Evolutionary conservation across 192 early-diverging fungal genomes (phyloP).

Genomic region (Rhizophagus clarus): DNA sequence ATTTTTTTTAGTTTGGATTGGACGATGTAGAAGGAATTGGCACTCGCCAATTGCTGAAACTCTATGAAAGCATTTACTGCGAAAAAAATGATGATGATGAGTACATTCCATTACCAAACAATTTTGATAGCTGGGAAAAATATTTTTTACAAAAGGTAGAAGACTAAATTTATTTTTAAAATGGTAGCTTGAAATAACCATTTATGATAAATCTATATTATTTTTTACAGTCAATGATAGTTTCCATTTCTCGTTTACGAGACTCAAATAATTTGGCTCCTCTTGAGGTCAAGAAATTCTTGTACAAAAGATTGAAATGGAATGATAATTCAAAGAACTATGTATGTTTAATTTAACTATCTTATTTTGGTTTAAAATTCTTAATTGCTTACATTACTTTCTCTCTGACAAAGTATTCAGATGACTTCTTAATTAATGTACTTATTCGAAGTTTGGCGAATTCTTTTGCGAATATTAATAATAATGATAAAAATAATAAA

Average conservation of each 20-base stretch:
- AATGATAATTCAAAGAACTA: constrained; percentile 87
- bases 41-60: constrained; percentile 70
- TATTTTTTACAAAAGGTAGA: constrained; percentile 86
- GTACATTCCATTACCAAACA: constrained; percentile 82
- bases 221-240: constrained; percentile 53
- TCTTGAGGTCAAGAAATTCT: constrained; percentile 57
- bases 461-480: neutral
- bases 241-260: constrained; percentile 74
- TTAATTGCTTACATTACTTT: neutral
- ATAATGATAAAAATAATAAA: too few relatives aligned
- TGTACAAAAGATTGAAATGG: constrained; percentile 80
- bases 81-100: constrained; percentile 40
- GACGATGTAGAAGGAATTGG: constrained; percentile 65
- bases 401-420: constrained; percentile 58
- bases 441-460: neutral
- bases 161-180: too few relatives aligned
- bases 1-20: constrained; percentile 49
- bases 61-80: constrained; percentile 77
- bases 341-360: neutral
- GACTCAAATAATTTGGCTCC: constrained; percentile 66
- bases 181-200: neutral
- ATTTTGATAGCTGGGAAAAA: constrained; percentile 84
- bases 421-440: constrained; percentile 65
- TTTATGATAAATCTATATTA: neutral
- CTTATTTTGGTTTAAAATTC: neutral